Evolutionary conservation across 352 stramenopile genomes (phyloP).

Genomic region (Globisporangium lucens): DNA sequence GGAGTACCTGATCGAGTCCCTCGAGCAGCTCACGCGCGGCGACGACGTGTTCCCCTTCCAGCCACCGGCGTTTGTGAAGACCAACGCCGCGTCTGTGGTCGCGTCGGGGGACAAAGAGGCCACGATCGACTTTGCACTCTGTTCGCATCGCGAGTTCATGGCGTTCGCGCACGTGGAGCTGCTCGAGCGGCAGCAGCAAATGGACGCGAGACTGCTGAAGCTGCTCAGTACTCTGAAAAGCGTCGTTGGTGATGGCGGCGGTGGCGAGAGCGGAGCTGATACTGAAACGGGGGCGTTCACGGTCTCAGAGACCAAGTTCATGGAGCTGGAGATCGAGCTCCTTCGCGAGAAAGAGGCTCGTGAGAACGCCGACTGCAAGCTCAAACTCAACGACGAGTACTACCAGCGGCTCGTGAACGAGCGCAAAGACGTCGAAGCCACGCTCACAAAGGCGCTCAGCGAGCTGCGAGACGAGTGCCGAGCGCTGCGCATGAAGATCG

Average conservation of each 20-base stretch:
- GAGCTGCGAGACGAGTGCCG: slow-evolving; percentile 38
- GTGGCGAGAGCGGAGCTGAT: not conserved
- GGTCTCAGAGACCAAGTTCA: slow-evolving; percentile 27
- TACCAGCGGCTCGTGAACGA: slow-evolving; percentile 42
- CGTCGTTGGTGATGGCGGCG: slow-evolving; percentile 16
- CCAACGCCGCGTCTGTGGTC: slow-evolving; percentile 13
- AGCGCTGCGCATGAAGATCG: slow-evolving; percentile 32
- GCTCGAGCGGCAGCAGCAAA: slow-evolving; percentile 24
- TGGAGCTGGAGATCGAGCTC: slow-evolving; percentile 48
- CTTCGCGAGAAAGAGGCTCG: slow-evolving; percentile 24
- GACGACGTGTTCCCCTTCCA: slow-evolving; percentile 22
- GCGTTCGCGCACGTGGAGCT: slow-evolving; percentile 36
- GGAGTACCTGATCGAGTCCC: slow-evolving; percentile 57
- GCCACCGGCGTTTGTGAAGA: slow-evolving; percentile 21
- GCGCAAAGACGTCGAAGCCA: slow-evolving; percentile 48
- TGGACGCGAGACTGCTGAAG: slow-evolving; percentile 22
- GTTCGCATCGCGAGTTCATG: slow-evolving; percentile 61
- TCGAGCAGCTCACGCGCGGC: slow-evolving; percentile 37
- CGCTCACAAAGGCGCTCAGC: slow-evolving; percentile 31
- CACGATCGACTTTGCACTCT: slow-evolving; percentile 53
- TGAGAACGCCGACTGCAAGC: slow-evolving; percentile 35
- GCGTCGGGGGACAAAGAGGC: slow-evolving; percentile 35
- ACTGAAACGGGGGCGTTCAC: slow-evolving; percentile 22
- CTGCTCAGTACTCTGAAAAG: slow-evolving; percentile 29
- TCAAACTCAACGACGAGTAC: slow-evolving; percentile 42